phyloP scores from a whole-genome alignment of 768 basidiomycete genomes.

The Pleurotus platypus region DNA sequence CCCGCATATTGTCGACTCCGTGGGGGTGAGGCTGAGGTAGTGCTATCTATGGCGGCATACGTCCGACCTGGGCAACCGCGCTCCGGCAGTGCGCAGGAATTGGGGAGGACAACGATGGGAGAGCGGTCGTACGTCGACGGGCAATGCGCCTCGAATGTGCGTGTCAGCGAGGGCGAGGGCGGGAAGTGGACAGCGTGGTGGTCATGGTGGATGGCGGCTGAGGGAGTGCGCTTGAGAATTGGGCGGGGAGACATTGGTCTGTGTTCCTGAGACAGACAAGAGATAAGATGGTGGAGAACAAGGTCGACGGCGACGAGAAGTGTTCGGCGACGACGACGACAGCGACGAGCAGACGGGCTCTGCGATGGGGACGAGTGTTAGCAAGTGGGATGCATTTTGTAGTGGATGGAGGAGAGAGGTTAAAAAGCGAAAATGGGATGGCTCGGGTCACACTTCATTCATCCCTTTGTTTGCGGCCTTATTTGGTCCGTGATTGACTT shows the following conservation, averaged over 20 bases:
- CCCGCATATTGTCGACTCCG: slow-evolving; percentile 4
- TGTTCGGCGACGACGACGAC: slow-evolving; percentile 1
- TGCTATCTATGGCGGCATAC: slow-evolving; percentile 46
- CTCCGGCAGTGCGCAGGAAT: slow-evolving; percentile 72
- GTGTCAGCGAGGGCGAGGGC: slow-evolving; percentile 48
- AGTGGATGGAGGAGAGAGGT: slow-evolving; percentile 4
- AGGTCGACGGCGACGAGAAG: slow-evolving; percentile 4
- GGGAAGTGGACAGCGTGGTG: slow-evolving; percentile 46
- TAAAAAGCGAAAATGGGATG: slow-evolving; percentile 10
- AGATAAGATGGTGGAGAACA: not conserved
- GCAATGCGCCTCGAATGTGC: slow-evolving; percentile 50
- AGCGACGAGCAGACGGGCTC: not conserved
- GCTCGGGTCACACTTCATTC: slow-evolving; percentile 3
- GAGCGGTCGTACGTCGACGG: slow-evolving; percentile 73
- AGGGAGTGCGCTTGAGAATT: slow-evolving; percentile 51
- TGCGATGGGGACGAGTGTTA: slow-evolving; percentile 12
- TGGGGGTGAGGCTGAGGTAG: slow-evolving; percentile 10
- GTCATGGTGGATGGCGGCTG: slow-evolving; percentile 24
- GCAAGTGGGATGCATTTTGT: slow-evolving; percentile 14
- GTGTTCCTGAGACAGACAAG: not conserved
- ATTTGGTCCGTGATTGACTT: slow-evolving; percentile 3
- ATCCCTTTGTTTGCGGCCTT: slow-evolving; percentile 6
- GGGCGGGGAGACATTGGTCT: slow-evolving; percentile 42
- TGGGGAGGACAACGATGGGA: slow-evolving; percentile 71
- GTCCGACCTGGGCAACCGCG: slow-evolving; percentile 75